Evolutionary conservation across 768 basidiomycete genomes (phyloP).

Genomic region (Naganishia randhawae): DNA sequence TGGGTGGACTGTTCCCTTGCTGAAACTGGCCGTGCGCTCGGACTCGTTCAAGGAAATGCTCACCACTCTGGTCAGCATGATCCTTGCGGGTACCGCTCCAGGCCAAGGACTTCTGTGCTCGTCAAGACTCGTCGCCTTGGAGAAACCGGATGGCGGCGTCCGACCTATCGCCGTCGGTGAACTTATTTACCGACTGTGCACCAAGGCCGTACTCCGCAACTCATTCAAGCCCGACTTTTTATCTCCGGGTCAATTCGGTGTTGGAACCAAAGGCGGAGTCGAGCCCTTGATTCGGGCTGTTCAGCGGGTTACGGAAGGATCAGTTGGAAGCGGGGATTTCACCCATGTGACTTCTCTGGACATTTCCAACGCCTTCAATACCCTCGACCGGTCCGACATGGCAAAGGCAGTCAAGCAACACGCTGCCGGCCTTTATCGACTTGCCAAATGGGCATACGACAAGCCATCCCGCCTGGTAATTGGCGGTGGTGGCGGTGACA

Average conservation of each 20-base stretch:
- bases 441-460: slow-evolving; percentile 24
- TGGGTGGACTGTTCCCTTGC: slow-evolving; percentile 16
- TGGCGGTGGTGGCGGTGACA: neutral
- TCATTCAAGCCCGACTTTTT: slow-evolving; percentile 21
- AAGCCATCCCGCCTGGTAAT: slow-evolving; percentile 5
- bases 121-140: slow-evolving; percentile 31
- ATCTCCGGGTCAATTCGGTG: slow-evolving; percentile 30
- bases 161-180: slow-evolving; percentile 39
- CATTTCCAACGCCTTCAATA: slow-evolving; percentile 38
- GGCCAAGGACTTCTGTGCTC: slow-evolving; percentile 29
- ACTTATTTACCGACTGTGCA: slow-evolving; percentile 32
- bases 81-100: slow-evolving; percentile 15
- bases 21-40: neutral
- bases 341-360: slow-evolving; percentile 33
- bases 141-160: slow-evolving; percentile 31
- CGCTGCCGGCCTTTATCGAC: slow-evolving; percentile 30
- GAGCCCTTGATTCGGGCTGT: slow-evolving; percentile 30
- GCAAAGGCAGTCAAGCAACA: slow-evolving; percentile 19
- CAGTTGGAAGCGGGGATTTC: slow-evolving; percentile 12
- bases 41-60: slow-evolving; percentile 1
- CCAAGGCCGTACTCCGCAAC: slow-evolving; percentile 29
- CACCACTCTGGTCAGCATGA: neutral
- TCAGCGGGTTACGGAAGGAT: slow-evolving; percentile 26
- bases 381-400: slow-evolving; percentile 4
- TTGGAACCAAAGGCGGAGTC: slow-evolving; percentile 30